A percentile compares a stretch with the other conserved stretches of the same genome.
Evolutionary conservation across 352 stramenopile genomes (phyloP).

Genomic region (Pythium oligandrum): DNA sequence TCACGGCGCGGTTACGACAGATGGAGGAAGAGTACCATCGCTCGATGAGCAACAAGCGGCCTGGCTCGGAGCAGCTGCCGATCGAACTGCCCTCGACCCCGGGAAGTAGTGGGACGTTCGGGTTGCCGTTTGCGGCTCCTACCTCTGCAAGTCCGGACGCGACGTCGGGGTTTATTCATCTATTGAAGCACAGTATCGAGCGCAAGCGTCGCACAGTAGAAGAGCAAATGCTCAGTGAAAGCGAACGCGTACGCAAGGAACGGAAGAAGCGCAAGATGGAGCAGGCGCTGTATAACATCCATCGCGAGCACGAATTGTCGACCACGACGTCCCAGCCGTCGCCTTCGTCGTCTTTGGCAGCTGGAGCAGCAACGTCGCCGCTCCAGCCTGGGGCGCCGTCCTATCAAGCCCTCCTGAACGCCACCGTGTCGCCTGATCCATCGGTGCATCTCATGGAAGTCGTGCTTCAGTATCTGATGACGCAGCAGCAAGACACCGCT

Average conservation of each 20-base stretch:
- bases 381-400: not conserved
- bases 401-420: not conserved
- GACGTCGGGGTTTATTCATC: slow-evolving; percentile 36
- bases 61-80: not conserved
- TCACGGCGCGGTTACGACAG: slow-evolving; percentile 26
- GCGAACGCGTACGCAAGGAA: slow-evolving; percentile 46
- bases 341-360: not conserved
- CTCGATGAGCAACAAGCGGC: slow-evolving; percentile 10
- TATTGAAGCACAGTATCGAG: slow-evolving; percentile 52
- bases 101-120: not conserved
- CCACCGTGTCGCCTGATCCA: slow-evolving; percentile 1
- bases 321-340: not conserved
- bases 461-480: slow-evolving; percentile 45
- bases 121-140: not conserved
- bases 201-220: slow-evolving; percentile 41
- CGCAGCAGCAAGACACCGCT: slow-evolving; percentile 41
- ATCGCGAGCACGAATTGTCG: slow-evolving; percentile 33
- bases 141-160: slow-evolving; percentile 6
- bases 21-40: slow-evolving; percentile 46
- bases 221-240: slow-evolving; percentile 47
- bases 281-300: slow-evolving; percentile 41
- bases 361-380: not conserved
- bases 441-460: slow-evolving; percentile 40
- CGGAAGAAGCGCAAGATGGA: slow-evolving; percentile 63
- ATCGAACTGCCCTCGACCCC: not conserved